Base-by-base conservation (phyloP, 2,329 filamentous ascomycete genomes). In the Scedosporium minutisporum region DNA sequence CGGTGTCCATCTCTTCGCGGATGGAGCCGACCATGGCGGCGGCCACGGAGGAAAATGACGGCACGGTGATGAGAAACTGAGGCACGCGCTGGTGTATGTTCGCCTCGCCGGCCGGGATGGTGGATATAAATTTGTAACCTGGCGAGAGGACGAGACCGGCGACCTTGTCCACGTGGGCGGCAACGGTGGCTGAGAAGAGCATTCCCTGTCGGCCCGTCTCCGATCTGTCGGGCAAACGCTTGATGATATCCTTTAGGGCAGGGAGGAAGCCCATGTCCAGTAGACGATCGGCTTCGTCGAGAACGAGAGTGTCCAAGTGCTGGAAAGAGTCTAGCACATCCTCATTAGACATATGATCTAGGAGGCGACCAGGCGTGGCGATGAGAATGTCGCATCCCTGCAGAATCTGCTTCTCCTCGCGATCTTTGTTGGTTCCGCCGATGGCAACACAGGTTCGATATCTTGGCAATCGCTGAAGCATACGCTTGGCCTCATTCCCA, bases 221-320 rank as follows among this genome's bases (percentile, higher is more conserved):
- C 1, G 76, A 72, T 71, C 87, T 85, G 64, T 82, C 74, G 0
- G 90, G 90, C 3, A 96, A 78, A 10, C 86, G 83, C 66, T 82
- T 80, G 21, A 96, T 80, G 64, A 96, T 93, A 68, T 90, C 88
- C 71, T 89, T 85, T 2, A 96, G 79, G 9, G 88, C 86, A 2
- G 86, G 85, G n/a, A 90, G 86, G 70, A 96, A 96, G 67, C 93
- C 91, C 71, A 93, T 86, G 71, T 96, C 91, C 3, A 96, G 83
- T 46, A 96, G 82, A 42, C 90, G 80, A 69, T 95, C 90, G 29
- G 90, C 90, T 76, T 93, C 90, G 67, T 93, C 90, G 72, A 95
- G 87, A 18, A 95, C 89, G 3, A 95, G 78, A 65, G 89, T 92
- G 71, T 93, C 89, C 44, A 96, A 74, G 44, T 80, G 76, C 58